Conservation (phyloP, 1,284 basidiomycete genomes). For the Cystobasidium slooffiae region DNA sequence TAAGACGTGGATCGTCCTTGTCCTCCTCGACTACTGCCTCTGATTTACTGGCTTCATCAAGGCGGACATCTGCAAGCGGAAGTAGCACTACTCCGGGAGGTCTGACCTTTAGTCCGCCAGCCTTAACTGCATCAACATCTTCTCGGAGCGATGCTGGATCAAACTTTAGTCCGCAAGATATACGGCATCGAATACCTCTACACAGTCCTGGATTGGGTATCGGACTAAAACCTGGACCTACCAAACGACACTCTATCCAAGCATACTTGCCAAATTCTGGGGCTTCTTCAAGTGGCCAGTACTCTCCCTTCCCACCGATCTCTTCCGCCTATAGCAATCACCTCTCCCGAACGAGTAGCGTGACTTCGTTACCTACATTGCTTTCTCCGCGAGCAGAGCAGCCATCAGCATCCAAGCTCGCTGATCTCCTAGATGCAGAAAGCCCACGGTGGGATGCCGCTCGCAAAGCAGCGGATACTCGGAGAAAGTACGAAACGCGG, state of each 20-base stretch:
- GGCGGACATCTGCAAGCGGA: background rate
- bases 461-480: background rate
- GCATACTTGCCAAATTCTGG: slow-evolving; percentile 3
- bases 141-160: background rate
- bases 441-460: background rate
- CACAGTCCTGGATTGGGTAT: slow-evolving; percentile 22
- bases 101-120: slow-evolving; percentile 9
- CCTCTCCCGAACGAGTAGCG: slow-evolving; percentile 26
- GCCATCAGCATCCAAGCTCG: slow-evolving; percentile 1
- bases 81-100: background rate
- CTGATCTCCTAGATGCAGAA: slow-evolving; percentile 16
- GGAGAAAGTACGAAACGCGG: background rate
- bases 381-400: slow-evolving; percentile 15
- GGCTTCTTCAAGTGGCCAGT: background rate
- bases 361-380: slow-evolving; percentile 16
- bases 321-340: slow-evolving; percentile 13
- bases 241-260: slow-evolving; percentile 22
- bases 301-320: background rate
- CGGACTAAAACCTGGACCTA: background rate
- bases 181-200: slow-evolving; percentile 14
- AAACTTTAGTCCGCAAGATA: background rate
- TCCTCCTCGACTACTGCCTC: slow-evolving; percentile 27
- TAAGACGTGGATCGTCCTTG: slow-evolving; percentile 12
- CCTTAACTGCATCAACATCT: slow-evolving; percentile 9
- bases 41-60: slow-evolving; percentile 17